A percentile compares a stretch with the other conserved stretches of the same genome.
Conservation (phyloP, 495 filamentous ascomycete species). For the Trichocladium uniseriatum region DNA sequence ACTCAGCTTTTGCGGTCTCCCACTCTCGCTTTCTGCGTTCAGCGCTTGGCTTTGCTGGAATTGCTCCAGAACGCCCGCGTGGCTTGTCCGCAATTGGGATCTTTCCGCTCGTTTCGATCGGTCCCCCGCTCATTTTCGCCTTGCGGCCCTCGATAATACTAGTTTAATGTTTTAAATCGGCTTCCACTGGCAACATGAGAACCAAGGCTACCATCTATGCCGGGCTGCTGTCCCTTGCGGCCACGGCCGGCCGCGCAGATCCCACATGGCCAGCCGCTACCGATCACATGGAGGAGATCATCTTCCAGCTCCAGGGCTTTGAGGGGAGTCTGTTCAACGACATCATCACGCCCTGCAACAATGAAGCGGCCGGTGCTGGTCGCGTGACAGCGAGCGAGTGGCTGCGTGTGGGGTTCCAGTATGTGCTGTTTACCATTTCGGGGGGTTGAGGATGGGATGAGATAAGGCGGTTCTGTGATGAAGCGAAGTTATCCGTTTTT, state of each 20-base stretch:
- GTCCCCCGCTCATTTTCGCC: not conserved
- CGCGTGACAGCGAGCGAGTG: conserved; percentile 51
- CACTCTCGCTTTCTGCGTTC: not conserved
- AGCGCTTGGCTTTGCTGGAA: not conserved
- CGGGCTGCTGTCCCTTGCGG: conserved; percentile 27
- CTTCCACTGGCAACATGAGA: conserved; percentile 17
- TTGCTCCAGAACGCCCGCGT: not conserved
- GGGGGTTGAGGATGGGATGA: not conserved
- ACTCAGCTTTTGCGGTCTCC: not conserved
- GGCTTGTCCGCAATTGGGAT: not conserved
- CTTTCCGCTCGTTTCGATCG: not conserved
- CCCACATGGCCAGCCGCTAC: conserved; percentile 52
- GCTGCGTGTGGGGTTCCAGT: conserved; percentile 52
- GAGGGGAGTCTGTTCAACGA: conserved; percentile 44
- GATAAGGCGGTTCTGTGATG: too few species aligned
- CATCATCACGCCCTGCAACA: conserved; percentile 49
- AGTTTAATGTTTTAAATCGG: conserved; percentile 12
- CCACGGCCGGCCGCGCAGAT: conserved; percentile 26
- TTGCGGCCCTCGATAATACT: not conserved
- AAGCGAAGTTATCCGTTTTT: too few species aligned
- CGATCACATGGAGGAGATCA: conserved; percentile 56
- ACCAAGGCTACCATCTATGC: conserved; percentile 15
- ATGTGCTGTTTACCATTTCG: conserved; percentile 1
- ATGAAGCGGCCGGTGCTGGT: conserved; percentile 45
- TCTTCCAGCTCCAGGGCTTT: conserved; percentile 48